phyloP scores from a whole-genome alignment of 2,329 filamentous ascomycete genomes.

The Balansia obtecta region DNA sequence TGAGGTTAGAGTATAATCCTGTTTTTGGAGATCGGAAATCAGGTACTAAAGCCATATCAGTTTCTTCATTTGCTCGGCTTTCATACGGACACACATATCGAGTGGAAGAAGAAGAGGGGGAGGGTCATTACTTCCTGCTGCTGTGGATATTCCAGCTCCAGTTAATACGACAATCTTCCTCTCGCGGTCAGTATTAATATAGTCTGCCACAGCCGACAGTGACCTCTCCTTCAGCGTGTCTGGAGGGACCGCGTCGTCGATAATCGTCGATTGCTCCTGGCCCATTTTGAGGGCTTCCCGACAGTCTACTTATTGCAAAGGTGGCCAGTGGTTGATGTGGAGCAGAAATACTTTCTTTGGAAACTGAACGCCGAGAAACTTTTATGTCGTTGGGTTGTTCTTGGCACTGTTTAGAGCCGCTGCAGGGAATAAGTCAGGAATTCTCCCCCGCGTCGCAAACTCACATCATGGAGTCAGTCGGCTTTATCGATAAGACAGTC shows the following conservation, averaged over 20 bases:
- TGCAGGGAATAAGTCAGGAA: too few relatives aligned
- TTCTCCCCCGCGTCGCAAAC: too few relatives aligned
- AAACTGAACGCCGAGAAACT: too few relatives aligned
- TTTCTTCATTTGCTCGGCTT: background rate
- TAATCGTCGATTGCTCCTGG: conserved; percentile 62
- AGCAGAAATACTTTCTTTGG: too few relatives aligned
- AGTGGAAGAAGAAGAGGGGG: background rate
- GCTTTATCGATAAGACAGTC: too few relatives aligned
- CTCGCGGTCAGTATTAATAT: conserved; percentile 58
- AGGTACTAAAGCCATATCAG: conserved; percentile 45
- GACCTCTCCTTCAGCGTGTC: conserved; percentile 55
- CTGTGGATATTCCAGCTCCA: conserved; percentile 78
- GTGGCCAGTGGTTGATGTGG: too few relatives aligned
- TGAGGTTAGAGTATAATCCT: conserved; percentile 86
- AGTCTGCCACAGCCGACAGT: conserved; percentile 63
- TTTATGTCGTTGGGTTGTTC: too few relatives aligned
- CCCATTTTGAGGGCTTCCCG: conserved; percentile 58
- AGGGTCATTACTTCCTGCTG: conserved; percentile 42
- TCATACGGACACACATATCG: background rate
- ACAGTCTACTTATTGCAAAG: conserved; percentile 6
- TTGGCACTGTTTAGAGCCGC: too few relatives aligned
- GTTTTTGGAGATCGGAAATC: conserved; percentile 92
- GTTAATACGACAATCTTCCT: conserved; percentile 76
- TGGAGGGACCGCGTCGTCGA: conserved; percentile 49
- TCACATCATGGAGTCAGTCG: too few relatives aligned